Evolutionary conservation across 345 rosid species (phyloP).

Genomic region (Gossypium mustelinum): DNA sequence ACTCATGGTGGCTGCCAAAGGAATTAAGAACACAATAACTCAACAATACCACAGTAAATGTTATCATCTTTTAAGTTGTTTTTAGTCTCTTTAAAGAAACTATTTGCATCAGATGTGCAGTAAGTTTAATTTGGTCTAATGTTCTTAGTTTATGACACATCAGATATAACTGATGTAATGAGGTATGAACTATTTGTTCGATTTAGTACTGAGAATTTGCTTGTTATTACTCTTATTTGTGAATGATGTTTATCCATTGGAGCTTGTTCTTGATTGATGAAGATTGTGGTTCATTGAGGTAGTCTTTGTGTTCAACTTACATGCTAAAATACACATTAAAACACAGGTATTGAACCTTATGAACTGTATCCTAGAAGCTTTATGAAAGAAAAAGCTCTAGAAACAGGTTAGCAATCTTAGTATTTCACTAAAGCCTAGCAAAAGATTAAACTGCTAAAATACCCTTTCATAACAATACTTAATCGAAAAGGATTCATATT

Average conservation of each 20-base stretch:
- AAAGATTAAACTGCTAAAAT: neutral
- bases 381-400: neutral
- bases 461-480: neutral
- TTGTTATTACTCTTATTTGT: neutral
- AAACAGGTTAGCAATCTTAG: neutral
- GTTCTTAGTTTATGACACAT: neutral
- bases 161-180: neutral
- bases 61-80: neutral
- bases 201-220: neutral
- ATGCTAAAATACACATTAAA: neutral
- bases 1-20: conserved; percentile 25
- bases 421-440: neutral
- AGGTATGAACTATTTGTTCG: neutral
- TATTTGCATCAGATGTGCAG: neutral
- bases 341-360: neutral
- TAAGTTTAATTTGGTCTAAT: neutral
- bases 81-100: neutral
- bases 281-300: neutral
- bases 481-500: neutral
- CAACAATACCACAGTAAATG: neutral
- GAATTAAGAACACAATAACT: neutral
- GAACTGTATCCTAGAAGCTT: neutral
- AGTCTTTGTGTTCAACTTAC: neutral
- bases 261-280: conserved; percentile 3
- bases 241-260: conserved; percentile 4